Base-by-base conservation (phyloP, 2,329 filamentous ascomycete genomes). In the Thermochaetoides dissita region DNA sequence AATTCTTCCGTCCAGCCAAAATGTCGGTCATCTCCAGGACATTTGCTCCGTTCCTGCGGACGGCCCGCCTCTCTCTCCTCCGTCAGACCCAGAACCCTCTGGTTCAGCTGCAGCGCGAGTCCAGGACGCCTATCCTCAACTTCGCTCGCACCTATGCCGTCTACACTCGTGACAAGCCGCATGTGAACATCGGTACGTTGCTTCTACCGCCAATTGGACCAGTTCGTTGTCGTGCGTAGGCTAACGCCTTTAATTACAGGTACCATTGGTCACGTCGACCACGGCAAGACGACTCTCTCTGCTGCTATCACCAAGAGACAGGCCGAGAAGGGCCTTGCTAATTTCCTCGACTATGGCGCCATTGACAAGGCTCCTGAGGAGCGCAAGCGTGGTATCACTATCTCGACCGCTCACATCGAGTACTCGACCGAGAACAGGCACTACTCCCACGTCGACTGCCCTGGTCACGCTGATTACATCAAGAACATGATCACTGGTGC, bases 401-500 rank as follows among this genome's bases (percentile, higher is more conserved):
- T 98, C 63, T 88, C 91, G 46, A 93, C 91, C 43, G 86, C 91
- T 53, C 91, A 98, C 70, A 94, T 98, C 69, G 91, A 98, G 72
- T 98, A 96, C 74, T 70, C 85, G 56, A 98, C 91, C 63, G 85
- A 94, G 0, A 74, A 72, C 62, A 82, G 91, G 60, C 91, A 98
- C 73, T 98, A 98, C 71, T 91, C 91, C 58, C 91, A 98, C 77
- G 91, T 98, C 72, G 91, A 98, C 77, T 98, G 91, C 69, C 91
- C 91, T 46, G 91, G 91, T 68, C 91, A 98, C 81, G 91, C 91
- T 68, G 91, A 98, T 86, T 98, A 98, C 76, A 96, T 98, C 74
- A 98, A 98, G 79, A 98, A 98, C 81, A 98, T 98, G 91, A 98
- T 98, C 66, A 98, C 91, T 54, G 91, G 91, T 79, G 88, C 91